Conservation (phyloP, 805 yeast species). For the Monosporozyma servazzii region DNA sequence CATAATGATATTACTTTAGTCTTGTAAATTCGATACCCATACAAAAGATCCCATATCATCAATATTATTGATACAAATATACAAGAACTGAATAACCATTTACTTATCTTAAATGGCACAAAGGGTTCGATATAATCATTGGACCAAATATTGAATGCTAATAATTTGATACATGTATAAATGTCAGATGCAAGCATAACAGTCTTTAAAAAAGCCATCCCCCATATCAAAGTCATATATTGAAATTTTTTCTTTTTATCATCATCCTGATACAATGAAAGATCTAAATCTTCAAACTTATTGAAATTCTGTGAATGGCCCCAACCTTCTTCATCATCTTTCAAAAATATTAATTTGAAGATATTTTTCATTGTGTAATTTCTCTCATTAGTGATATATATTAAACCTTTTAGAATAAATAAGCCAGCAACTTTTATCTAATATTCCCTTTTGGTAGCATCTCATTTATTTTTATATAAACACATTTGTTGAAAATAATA, state of each 20-base stretch:
- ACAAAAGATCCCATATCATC: constrained; percentile 44
- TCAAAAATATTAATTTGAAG: background rate
- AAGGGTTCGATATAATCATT: constrained; percentile 40
- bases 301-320: constrained; percentile 13
- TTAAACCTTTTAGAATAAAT: no score
- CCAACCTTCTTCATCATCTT: constrained; percentile 5
- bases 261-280: constrained; percentile 15
- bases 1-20: constrained; percentile 60
- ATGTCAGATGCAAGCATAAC: constrained; percentile 59
- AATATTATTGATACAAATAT: constrained; percentile 60
- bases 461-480: no score
- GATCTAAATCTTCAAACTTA: constrained; percentile 22
- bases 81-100: constrained; percentile 75
- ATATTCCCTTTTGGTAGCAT: no score
- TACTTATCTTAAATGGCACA: constrained; percentile 42
- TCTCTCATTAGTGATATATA: background rate
- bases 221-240: constrained; percentile 19
- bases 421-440: background rate
- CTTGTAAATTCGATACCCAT: constrained; percentile 49
- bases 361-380: background rate
- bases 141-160: constrained; percentile 67
- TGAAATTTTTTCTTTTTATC: constrained; percentile 15
- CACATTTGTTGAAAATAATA: no score
- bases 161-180: constrained; percentile 65
- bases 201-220: constrained; percentile 39